These are phyloP conservation scores for Trichoderma koningii DNA, from an alignment of 2,329 filamentous ascomycete genomes.

Conservation along the genomic window DNA sequence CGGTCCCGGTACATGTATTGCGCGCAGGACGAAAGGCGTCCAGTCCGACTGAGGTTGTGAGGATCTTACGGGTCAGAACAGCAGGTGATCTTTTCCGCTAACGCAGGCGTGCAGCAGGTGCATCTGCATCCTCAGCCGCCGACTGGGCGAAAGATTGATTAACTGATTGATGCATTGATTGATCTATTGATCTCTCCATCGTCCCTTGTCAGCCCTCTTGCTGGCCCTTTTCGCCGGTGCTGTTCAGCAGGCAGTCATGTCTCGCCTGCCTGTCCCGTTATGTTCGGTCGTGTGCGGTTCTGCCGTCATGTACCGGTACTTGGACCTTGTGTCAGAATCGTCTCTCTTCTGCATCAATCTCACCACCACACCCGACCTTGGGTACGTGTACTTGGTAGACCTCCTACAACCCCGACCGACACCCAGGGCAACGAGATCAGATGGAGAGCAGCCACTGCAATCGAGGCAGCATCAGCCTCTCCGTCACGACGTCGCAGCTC, in stretches of 20 bases:
- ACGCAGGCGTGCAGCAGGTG: conserved; percentile 6
- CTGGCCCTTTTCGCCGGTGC: conserved; percentile 15
- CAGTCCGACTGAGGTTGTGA: background rate
- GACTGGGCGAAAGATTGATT: conserved; percentile 12
- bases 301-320: background rate
- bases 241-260: background rate
- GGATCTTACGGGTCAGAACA: conserved; percentile 2
- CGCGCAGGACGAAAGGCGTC: conserved; percentile 1
- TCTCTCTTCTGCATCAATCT: background rate
- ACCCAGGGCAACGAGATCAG: conserved; percentile 22
- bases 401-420: background rate
- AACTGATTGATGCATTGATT: conserved; percentile 8
- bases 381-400: background rate
- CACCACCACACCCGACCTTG: too few species aligned
- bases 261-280: background rate
- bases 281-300: too few species aligned
- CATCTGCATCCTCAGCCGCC: conserved; percentile 16
- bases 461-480: conserved; percentile 13
- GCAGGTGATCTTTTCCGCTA: conserved; percentile 12
- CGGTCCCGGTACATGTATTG: too few species aligned
- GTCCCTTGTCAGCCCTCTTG: conserved; percentile 25
- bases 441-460: background rate
- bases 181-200: conserved; percentile 10
- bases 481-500: background rate
- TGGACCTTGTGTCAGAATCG: too few species aligned